phyloP scores from a whole-genome alignment of 768 basidiomycete genomes.

The Tricholoma terreum region DNA sequence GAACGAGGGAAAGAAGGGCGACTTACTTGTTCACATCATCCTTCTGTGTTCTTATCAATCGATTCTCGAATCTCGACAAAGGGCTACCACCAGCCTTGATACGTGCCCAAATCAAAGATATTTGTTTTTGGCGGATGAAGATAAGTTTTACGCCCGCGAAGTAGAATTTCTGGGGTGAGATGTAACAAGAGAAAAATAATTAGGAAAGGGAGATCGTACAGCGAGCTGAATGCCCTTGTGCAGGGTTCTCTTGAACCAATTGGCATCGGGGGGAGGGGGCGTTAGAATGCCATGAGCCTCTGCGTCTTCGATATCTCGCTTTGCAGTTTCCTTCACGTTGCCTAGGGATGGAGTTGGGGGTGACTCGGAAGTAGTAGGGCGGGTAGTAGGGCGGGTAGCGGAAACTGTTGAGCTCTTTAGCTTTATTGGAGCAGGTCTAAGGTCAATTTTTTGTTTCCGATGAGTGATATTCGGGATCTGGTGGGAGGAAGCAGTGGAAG shows the following conservation, averaged over 20 bases:
- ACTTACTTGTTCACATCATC: constrained; percentile 69
- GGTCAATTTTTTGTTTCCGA: constrained; percentile 51
- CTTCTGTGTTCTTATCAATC: constrained; percentile 64
- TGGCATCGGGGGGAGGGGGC: constrained; percentile 63
- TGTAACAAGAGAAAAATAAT: constrained; percentile 1
- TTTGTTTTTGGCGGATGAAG: constrained; percentile 55
- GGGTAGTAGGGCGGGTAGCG: constrained; percentile 23
- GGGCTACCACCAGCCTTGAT: constrained; percentile 57
- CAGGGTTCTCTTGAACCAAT: constrained; percentile 47
- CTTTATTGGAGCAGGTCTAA: constrained; percentile 64
- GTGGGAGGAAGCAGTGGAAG: constrained; percentile 16
- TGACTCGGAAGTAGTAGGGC: constrained; percentile 18
- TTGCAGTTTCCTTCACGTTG: constrained; percentile 47
- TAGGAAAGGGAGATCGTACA: constrained; percentile 25
- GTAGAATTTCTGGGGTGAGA: constrained; percentile 73
- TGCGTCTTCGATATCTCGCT: constrained; percentile 64
- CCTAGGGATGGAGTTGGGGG: constrained; percentile 21
- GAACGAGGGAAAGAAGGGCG: background rate
- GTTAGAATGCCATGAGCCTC: constrained; percentile 63
- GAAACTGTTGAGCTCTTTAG: constrained; percentile 26
- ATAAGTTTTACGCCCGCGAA: constrained; percentile 72
- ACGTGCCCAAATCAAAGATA: constrained; percentile 51
- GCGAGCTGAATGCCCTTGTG: constrained; percentile 48
- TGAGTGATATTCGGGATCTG: constrained; percentile 23
- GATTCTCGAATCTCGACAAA: constrained; percentile 63